Evolutionary conservation across 2,329 filamentous ascomycete genomes (phyloP), one percentile per base, ranked within the genome.

Genomic region (Myriosclerotinia duriaeana): DNA sequence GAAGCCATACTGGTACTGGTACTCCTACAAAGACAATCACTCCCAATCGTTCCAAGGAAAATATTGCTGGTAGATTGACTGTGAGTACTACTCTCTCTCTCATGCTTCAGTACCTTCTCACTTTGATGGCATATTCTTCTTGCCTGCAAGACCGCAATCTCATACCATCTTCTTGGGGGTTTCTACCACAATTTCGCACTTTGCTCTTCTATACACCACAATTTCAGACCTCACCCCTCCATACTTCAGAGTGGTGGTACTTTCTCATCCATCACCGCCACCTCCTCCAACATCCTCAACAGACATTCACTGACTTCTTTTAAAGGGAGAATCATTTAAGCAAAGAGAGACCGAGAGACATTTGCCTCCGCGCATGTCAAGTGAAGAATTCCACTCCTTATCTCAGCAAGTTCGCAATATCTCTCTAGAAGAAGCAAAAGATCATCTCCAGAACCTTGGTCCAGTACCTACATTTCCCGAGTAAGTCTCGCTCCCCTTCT

Each of bases 401-500:
- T 61, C 44, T 60, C 58, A 50, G 14, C n/a, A 60, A 38, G n/a
- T 50, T 60, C 20, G 20, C 14, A 50, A 17, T 38, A 60, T 14
- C 26, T 60, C 58, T 6, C 34, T 61, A 2, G 58, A 50, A 22
- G 58, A 61, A 50, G 58, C 58, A 40, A 61, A 61, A 22, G 5
- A 61, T 38, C 58, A 61, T 26, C 58, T 61, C 34, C 58, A 61
- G 22, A 61, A 61, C 14, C 34, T 61, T 38, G 55, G 40, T n/a
- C 55, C 55, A 14, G 58, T 61, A 26, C 58, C 58, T 50, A 40
- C n/a, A 38, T 4, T 50, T 5, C 58, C 42, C 1, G 44, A 61
- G 58, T 64, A 56, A 42, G 61, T 64, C 17, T 22, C 17, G 11
- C 17, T 40, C 8, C 26, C 22, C 44, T 17, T 22, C 8, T 2